Base-by-base conservation (phyloP, 129 eudicot species). In the Kitagawia praeruptora region DNA sequence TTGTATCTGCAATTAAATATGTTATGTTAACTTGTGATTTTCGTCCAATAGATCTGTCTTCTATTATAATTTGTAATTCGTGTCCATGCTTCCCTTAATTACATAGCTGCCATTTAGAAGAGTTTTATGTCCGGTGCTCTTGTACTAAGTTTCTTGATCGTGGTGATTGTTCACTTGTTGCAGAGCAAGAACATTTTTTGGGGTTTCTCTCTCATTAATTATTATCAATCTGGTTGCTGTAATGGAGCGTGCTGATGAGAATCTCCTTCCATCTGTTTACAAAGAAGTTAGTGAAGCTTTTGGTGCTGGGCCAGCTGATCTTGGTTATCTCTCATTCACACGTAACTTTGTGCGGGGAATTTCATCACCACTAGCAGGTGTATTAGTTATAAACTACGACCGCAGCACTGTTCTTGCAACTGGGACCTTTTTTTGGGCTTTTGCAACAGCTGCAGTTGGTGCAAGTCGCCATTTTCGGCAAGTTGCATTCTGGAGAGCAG, bases 211-310 rank as follows among this genome's bases (percentile, higher is more conserved):
- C 27, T 92, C 98, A 27, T 83, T 95, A 0, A 84, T 95, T 46
- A 89, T 95, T 81, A 95, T 95, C 89, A 95, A 95, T 83, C 77
- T 95, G 89, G 98, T 97, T 25, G 88, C 98, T 14, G 89, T 95
- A 81, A 91, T 95, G 91, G 98, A 95, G 71, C 90, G 97, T 8
- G 97, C 98, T n/a, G 97, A 95, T 73, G 98, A 95, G 80, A 92
- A 95, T 83, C 97, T 95, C 80, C 98, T 95, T 74, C 96, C 98
- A 82, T 87, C 98, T 18, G 98, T 95, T 34, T 95, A 95, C 89
- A 95, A 92, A 84, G 98, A 95, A 92, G 93, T 95, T 51, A 95
- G 98, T 75, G 96, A 92, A 89, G 92, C 96, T 23, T 95, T 95
- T 83, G 75, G 85, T 48, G 89, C 89, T 0, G 97, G 98, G 47